A percentile compares a stretch with the other conserved stretches of the same genome.
Evolutionary conservation across 2,329 filamentous ascomycete genomes (phyloP).

Genomic region (Aspergillus oerlinghausenensis): DNA sequence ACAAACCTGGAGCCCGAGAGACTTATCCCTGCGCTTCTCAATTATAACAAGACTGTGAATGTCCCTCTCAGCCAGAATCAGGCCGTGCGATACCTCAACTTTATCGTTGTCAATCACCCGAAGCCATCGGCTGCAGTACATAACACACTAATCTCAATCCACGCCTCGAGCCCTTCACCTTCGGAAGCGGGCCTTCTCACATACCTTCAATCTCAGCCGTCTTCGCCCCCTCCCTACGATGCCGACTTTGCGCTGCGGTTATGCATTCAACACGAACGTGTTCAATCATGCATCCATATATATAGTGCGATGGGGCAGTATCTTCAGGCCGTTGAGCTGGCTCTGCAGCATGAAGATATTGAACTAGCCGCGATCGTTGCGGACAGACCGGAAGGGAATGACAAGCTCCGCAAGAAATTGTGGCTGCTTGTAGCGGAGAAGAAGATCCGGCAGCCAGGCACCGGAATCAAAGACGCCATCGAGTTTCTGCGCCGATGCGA

Average conservation of each 20-base stretch:
- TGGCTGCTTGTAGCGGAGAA: slow-evolving; percentile 95
- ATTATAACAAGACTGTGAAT: slow-evolving; percentile 74
- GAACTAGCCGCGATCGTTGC: slow-evolving; percentile 87
- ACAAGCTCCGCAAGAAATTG: slow-evolving; percentile 80
- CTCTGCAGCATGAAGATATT: slow-evolving; percentile 81
- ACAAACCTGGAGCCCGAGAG: slow-evolving; percentile 76
- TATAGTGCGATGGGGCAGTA: slow-evolving; percentile 97
- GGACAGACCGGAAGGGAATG: slow-evolving; percentile 72
- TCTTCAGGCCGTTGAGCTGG: slow-evolving; percentile 85
- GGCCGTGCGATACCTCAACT: slow-evolving; percentile 87
- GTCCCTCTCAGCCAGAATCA: slow-evolving; percentile 74
- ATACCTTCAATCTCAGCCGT: slow-evolving; percentile 87
- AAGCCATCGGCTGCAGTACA: slow-evolving; percentile 82
- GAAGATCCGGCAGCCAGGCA: slow-evolving; percentile 74
- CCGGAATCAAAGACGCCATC: slow-evolving; percentile 87
- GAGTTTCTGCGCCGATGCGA: slow-evolving; percentile 91
- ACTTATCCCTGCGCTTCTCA: slow-evolving; percentile 87
- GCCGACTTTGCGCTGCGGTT: slow-evolving; percentile 92
- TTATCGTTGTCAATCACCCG: slow-evolving; percentile 78
- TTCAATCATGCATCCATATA: slow-evolving; percentile 92
- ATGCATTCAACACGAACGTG: slow-evolving; percentile 90
- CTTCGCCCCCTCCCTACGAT: slow-evolving; percentile 80
- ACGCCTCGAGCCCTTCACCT: slow-evolving; percentile 76
- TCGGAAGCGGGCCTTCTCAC: slow-evolving; percentile 81
- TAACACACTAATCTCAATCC: slow-evolving; percentile 94